Conservation (phyloP, 345 rosid species). For the Pugionium cornutum region DNA sequence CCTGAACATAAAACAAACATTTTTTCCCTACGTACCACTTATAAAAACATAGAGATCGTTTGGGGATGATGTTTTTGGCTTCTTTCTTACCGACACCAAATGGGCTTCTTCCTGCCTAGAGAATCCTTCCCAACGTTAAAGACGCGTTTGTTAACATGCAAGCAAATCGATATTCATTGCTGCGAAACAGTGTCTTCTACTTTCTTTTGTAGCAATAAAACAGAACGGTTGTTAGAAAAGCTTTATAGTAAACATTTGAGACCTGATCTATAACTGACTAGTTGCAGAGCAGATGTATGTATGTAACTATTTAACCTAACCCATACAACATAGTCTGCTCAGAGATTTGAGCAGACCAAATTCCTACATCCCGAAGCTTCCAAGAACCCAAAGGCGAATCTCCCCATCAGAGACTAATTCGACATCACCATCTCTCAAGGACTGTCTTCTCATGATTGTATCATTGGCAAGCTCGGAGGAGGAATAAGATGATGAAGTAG, state of each 20-base stretch:
- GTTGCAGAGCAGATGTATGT: neutral
- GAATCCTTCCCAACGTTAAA: no score
- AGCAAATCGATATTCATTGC: no score
- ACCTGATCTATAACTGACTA: constrained; percentile 19
- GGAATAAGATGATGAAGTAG: neutral
- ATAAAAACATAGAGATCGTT: neutral
- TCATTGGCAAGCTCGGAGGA: constrained; percentile 7
- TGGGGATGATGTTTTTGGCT: neutral
- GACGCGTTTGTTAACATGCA: no score
- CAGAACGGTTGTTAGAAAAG: no score
- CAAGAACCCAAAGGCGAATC: constrained; percentile 63
- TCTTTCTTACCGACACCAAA: constrained; percentile 38
- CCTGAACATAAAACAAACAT: constrained; percentile 14
- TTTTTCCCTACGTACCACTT: neutral
- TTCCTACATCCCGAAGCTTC: constrained; percentile 55
- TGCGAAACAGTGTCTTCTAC: no score
- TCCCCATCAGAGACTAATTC: constrained; percentile 40
- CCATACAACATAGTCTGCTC: constrained; percentile 56
- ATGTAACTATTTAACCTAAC: constrained; percentile 60
- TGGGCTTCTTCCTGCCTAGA: no score
- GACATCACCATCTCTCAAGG: constrained; percentile 46
- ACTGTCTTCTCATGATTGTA: constrained; percentile 36
- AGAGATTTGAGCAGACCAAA: constrained; percentile 62
- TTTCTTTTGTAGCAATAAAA: no score
- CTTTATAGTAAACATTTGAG: constrained; percentile 46